Evolutionary conservation across 345 rosid genomes (phyloP), one percentile per base, ranked within the genome.

Genomic region (Linum trigynum): DNA sequence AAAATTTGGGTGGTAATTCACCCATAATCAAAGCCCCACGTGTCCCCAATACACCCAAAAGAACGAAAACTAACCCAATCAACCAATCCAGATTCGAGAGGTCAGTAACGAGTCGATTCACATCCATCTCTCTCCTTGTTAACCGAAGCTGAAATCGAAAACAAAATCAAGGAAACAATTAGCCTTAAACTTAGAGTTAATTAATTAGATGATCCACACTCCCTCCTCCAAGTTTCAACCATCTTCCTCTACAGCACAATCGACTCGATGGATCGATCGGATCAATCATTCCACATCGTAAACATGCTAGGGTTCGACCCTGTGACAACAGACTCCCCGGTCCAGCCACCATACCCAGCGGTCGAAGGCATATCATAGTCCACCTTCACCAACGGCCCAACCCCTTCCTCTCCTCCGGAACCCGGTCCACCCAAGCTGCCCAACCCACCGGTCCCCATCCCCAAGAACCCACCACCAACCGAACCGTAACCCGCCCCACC

Each of bases 241-340:
- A 9, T 48, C 53, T 48, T 48, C 32, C 32, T 23, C 32, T 23
- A 23, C 32, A 23, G 32, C 32, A 23, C 32, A 23, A 23, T 23
- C 32, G 32, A 23, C 32, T 23, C 32, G 32, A 23, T 23, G 0
- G 32, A 23, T 23, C 32, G 32, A 23, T 23, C 32, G 32, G 32
- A 3, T 84, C 68, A 90, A 39, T 85, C 96, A 61, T 87, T 91
- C 97, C 99, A 94, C 92, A 84, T 94, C 23, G 99, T 81, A 64
- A 85, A 94, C 66, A 81, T 81, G 10, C 87, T 82, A 5, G 88
- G 81, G 79, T 85, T 91, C 35, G 96, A 75, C 39, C 95, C 96
- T 41, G 83, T 87, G 32, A 23, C 32, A 74, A 73, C 86, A 8
- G 97, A 73, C 4, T 86, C 96, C 6, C 80, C 78, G 7, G 85